These are phyloP conservation scores for Leccinum uliginosum DNA, from an alignment of 768 basidiomycete species.

Conservation along the genomic window DNA sequence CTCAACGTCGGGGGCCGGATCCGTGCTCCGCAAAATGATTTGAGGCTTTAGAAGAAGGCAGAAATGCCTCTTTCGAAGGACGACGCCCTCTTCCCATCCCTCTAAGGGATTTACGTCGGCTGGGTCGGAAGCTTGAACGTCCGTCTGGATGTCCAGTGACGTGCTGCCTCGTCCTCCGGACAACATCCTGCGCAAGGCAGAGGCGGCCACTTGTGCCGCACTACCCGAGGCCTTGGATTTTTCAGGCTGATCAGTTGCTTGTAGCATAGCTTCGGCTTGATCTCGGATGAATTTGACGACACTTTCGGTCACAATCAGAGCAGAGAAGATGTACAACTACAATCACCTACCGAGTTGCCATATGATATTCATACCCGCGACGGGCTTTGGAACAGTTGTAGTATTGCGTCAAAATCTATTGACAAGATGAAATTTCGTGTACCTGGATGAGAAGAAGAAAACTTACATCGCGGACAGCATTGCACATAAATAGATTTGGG, in stretches of 20 bases:
- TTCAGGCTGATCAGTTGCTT: slow-evolving; percentile 14
- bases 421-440: slow-evolving; percentile 8
- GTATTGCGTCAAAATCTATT: slow-evolving; percentile 81
- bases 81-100: slow-evolving; percentile 71
- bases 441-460: background rate
- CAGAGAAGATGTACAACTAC: slow-evolving; percentile 1
- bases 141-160: slow-evolving; percentile 35
- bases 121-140: slow-evolving; percentile 24
- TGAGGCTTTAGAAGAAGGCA: slow-evolving; percentile 91
- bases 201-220: slow-evolving; percentile 63
- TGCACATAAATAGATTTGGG: slow-evolving; percentile 75
- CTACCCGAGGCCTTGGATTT: slow-evolving; percentile 32
- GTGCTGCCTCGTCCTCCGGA: slow-evolving; percentile 49
- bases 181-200: slow-evolving; percentile 61
- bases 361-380: slow-evolving; percentile 80
- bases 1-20: slow-evolving; percentile 29
- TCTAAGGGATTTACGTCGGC: slow-evolving; percentile 53
- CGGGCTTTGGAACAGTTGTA: slow-evolving; percentile 77
- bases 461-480: slow-evolving; percentile 74
- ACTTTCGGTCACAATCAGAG: slow-evolving; percentile 32
- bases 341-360: slow-evolving; percentile 68
- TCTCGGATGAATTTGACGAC: slow-evolving; percentile 87
- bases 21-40: slow-evolving; percentile 68
- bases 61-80: slow-evolving; percentile 67
- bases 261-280: slow-evolving; percentile 51